These are phyloP conservation scores for Gossypium herbaceum DNA, from an alignment of 345 rosid species.

Conservation along the genomic window DNA sequence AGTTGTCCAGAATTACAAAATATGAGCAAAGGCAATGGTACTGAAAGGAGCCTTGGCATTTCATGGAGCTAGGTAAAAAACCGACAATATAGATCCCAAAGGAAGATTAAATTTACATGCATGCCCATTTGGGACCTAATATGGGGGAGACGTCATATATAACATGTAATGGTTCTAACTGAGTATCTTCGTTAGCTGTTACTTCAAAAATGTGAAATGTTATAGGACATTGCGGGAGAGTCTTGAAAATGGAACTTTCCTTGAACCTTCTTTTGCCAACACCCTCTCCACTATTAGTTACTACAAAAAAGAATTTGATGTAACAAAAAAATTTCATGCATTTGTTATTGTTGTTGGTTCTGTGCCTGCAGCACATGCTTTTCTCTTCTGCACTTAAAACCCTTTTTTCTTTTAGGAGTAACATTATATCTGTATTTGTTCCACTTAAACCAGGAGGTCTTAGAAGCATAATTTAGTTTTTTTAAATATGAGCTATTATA, in stretches of 20 bases:
- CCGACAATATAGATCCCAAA: not conserved
- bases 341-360: not conserved
- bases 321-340: not conserved
- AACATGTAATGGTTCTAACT: not conserved
- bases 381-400: not conserved
- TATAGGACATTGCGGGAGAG: not conserved
- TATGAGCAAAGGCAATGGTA: not conserved
- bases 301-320: not conserved
- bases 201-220: not conserved
- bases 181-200: not conserved
- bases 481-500: not conserved
- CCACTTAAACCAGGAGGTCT: not conserved
- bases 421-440: not conserved
- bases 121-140: not conserved
- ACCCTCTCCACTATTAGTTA: not conserved
- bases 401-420: not conserved
- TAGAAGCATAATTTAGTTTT: not conserved
- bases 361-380: not conserved
- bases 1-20: not conserved
- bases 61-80: not conserved
- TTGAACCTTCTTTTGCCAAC: not conserved
- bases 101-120: not conserved
- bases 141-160: not conserved
- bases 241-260: not conserved
- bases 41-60: not conserved